phyloP scores from a whole-genome alignment of 2,329 filamentous ascomycete species.

The Nemania diffusa region DNA sequence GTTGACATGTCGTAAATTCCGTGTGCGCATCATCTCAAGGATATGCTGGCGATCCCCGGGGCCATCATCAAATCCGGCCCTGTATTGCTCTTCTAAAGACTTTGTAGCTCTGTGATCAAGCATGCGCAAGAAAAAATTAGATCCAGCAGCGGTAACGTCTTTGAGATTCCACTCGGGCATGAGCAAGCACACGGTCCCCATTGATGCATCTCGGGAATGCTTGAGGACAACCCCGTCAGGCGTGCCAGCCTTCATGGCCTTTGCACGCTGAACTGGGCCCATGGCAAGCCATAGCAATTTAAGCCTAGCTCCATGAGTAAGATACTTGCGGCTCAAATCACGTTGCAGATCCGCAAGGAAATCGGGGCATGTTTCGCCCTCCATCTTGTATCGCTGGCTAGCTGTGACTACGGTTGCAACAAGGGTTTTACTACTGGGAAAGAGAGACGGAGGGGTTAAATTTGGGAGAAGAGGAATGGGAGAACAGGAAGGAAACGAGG shows the following conservation, averaged over 20 bases:
- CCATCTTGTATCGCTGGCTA: conserved; percentile 6
- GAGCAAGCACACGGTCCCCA: conserved; percentile 54
- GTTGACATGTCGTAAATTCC: conserved; percentile 48
- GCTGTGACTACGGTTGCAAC: too few relatives aligned
- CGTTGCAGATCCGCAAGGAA: conserved; percentile 48
- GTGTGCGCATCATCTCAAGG: conserved; percentile 48
- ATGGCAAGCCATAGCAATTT: conserved; percentile 55
- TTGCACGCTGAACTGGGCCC: conserved; percentile 47
- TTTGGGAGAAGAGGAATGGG: background rate
- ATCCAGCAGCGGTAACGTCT: conserved; percentile 51
- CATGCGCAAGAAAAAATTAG: conserved; percentile 53
- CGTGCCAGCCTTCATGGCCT: conserved; percentile 51
- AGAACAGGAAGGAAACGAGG: background rate
- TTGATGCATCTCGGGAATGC: conserved; percentile 48
- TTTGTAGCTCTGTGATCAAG: conserved; percentile 53
- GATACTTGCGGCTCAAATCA: conserved; percentile 55
- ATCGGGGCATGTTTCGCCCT: background rate
- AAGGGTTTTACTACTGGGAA: too few relatives aligned
- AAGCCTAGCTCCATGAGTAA: conserved; percentile 50
- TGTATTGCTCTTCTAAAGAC: conserved; percentile 51
- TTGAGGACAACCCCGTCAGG: conserved; percentile 51
- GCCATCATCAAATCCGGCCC: conserved; percentile 43
- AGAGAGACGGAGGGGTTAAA: background rate
- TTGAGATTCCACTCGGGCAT: conserved; percentile 58
- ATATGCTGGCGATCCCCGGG: conserved; percentile 54